These are phyloP conservation scores for Coprinopsis cinerea DNA, from an alignment of 768 basidiomycete species.

Conservation along the genomic window DNA sequence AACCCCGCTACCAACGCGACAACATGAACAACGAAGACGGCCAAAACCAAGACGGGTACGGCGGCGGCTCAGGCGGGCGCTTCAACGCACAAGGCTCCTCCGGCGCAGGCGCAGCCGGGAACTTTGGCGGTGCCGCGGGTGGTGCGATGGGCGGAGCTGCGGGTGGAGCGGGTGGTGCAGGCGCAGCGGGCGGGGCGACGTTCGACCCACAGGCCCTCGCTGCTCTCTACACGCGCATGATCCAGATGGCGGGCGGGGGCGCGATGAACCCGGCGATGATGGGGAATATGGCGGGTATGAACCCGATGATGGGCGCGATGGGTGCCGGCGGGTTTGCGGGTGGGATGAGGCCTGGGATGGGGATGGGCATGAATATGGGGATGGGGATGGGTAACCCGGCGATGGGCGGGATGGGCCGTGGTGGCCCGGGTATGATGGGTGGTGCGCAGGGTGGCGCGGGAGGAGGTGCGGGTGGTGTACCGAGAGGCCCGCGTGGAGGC, in stretches of 20 bases:
- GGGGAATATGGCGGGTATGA: constrained; percentile 41
- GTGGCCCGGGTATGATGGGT: constrained; percentile 34
- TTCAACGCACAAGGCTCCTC: constrained; percentile 29
- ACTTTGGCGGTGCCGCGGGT: constrained; percentile 28
- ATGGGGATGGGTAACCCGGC: constrained; percentile 21
- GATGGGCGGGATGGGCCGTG: constrained; percentile 35
- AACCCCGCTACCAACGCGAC: constrained; percentile 81
- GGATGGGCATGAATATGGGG: constrained; percentile 38
- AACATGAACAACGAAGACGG: constrained; percentile 19
- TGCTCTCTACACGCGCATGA: constrained; percentile 92
- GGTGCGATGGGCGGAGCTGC: constrained; percentile 20
- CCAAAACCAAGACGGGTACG: constrained; percentile 17
- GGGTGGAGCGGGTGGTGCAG: constrained; percentile 44
- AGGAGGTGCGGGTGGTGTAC: constrained; percentile 42
- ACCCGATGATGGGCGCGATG: constrained; percentile 33
- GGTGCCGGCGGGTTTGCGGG: constrained; percentile 33
- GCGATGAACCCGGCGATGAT: constrained; percentile 57
- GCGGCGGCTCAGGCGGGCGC: constrained; percentile 14
- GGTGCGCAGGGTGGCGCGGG: constrained; percentile 25
- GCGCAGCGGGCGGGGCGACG: constrained; percentile 35
- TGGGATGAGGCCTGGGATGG: constrained; percentile 26
- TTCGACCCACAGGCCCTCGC: constrained; percentile 94
- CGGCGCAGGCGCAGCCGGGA: constrained; percentile 21
- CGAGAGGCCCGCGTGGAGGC: constrained; percentile 65
- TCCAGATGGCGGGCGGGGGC: constrained; percentile 68